These are phyloP conservation scores for Rosa persica DNA, from an alignment of 306 rosid species.

Conservation along the genomic window DNA sequence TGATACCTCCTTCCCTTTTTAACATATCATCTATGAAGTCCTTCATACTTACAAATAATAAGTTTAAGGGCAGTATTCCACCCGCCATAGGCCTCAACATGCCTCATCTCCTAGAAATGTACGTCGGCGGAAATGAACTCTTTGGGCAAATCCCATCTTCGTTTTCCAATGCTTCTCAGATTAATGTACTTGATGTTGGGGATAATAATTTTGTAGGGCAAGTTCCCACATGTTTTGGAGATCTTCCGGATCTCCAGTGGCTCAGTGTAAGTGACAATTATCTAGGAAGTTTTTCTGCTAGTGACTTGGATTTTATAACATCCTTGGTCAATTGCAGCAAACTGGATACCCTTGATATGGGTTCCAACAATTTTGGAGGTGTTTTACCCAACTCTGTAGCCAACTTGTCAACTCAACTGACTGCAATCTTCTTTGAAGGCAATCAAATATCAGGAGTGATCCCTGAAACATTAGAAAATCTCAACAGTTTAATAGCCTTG, in stretches of 20 bases:
- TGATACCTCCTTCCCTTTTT: conserved; percentile 33
- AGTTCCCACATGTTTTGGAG: neutral
- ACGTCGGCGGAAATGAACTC: conserved; percentile 19
- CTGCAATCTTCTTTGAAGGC: neutral
- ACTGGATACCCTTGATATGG: neutral
- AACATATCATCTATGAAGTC: neutral
- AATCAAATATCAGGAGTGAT: neutral
- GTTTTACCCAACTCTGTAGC: neutral
- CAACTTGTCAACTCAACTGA: neutral
- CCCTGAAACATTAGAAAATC: neutral
- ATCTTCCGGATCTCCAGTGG: neutral
- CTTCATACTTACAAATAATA: conserved; percentile 26
- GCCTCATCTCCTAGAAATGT: conserved; percentile 40
- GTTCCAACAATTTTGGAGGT: neutral
- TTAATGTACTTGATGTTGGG: neutral
- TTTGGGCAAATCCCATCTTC: neutral
- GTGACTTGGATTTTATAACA: neutral
- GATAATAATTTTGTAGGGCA: neutral
- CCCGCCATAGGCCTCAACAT: neutral
- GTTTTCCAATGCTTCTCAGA: neutral
- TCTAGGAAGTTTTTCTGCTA: neutral
- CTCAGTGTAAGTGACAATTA: neutral
- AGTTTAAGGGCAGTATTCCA: conserved; percentile 42
- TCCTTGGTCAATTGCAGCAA: neutral
- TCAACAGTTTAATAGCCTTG: conserved; percentile 21